phyloP scores from a whole-genome alignment of 1,284 basidiomycete genomes.

The Heterobasidion parviporum region DNA sequence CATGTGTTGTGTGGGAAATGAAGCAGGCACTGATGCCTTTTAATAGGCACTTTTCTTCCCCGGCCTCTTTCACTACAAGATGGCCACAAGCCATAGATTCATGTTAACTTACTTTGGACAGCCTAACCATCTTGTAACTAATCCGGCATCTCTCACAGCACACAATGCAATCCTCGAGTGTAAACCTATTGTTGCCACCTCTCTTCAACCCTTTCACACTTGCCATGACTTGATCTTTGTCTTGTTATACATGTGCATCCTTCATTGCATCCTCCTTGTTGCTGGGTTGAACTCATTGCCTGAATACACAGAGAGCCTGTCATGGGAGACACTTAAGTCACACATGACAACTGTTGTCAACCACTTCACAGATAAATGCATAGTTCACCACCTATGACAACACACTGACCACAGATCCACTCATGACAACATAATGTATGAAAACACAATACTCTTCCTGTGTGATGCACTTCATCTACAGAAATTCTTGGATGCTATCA shows the following conservation, averaged over 20 bases:
- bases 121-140: slow-evolving; percentile 6
- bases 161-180: slow-evolving; percentile 14
- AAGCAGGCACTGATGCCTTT: slow-evolving; percentile 18
- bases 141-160: background rate
- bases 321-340: slow-evolving; percentile 10
- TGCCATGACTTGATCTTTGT: slow-evolving; percentile 28
- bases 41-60: slow-evolving; percentile 21
- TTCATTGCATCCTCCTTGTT: slow-evolving; percentile 26
- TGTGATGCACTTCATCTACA: slow-evolving; percentile 25
- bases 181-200: slow-evolving; percentile 23
- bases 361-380: slow-evolving; percentile 1
- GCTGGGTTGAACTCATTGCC: slow-evolving; percentile 15
- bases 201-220: slow-evolving; percentile 23
- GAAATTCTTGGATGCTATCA: slow-evolving; percentile 27
- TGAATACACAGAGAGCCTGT: slow-evolving; percentile 13
- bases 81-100: slow-evolving; percentile 22
- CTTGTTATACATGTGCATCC: slow-evolving; percentile 24
- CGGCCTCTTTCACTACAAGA: slow-evolving; percentile 31
- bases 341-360: background rate
- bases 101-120: slow-evolving; percentile 24
- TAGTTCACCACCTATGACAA: slow-evolving; percentile 9
- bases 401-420: slow-evolving; percentile 11
- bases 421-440: slow-evolving; percentile 26
- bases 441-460: slow-evolving; percentile 26
- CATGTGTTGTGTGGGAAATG: slow-evolving; percentile 26